phyloP scores from a whole-genome alignment of 257 asterid species.

The Gentiana straminea region DNA sequence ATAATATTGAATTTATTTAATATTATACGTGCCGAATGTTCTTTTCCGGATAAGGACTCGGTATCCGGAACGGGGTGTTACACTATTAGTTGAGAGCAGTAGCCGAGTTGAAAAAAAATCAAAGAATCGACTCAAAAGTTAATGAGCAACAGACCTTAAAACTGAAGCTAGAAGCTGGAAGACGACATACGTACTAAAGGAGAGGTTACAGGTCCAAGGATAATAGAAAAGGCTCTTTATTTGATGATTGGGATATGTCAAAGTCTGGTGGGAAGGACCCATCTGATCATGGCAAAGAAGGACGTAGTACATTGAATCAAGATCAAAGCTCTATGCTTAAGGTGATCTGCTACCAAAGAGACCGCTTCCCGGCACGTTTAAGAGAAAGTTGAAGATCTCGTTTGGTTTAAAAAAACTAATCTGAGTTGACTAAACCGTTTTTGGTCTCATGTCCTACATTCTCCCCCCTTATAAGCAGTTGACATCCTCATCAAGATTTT shows the following conservation, averaged over 20 bases:
- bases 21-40: too few species aligned
- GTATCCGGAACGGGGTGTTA: too few species aligned
- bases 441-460: too few species aligned
- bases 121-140: conserved; percentile 50
- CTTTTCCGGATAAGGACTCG: too few species aligned
- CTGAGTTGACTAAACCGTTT: conserved; percentile 44
- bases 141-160: conserved; percentile 77
- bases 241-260: conserved; percentile 94
- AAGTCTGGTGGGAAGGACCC: conserved; percentile 67
- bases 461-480: too few species aligned
- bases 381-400: conserved; percentile 95
- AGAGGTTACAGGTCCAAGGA: conserved; percentile 92
- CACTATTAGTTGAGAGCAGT: conserved; percentile 10
- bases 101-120: conserved; percentile 46
- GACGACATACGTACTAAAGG: conserved; percentile 79
- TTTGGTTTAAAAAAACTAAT: conserved; percentile 86
- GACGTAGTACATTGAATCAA: conserved; percentile 55
- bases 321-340: conserved; percentile 97
- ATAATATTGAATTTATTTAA: too few species aligned
- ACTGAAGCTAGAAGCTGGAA: conserved; percentile 63
- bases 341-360: conserved; percentile 98
- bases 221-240: conserved; percentile 31
- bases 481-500: too few species aligned
- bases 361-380: conserved; percentile 88
- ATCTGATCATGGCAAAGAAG: conserved; percentile 63